Conservation (phyloP, 1,284 basidiomycete species). For the Fomes fomentarius region DNA sequence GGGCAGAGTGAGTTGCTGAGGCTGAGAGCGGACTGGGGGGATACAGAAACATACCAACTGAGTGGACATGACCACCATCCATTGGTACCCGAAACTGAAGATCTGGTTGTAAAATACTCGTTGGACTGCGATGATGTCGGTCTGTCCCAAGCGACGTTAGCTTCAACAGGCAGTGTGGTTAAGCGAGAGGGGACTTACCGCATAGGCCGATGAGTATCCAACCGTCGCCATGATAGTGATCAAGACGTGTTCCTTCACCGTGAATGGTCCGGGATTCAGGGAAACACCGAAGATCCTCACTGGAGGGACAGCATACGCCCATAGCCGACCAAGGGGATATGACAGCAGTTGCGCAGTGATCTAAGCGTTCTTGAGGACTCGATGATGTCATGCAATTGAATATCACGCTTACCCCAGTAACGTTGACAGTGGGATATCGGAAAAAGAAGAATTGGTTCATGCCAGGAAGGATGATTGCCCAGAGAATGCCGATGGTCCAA, state of each 20-base stretch:
- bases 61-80: slow-evolving; percentile 83
- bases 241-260: slow-evolving; percentile 53
- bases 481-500: slow-evolving; percentile 62
- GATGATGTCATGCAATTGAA: neutral
- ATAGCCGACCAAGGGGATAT: slow-evolving; percentile 61
- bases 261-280: slow-evolving; percentile 66
- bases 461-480: slow-evolving; percentile 62
- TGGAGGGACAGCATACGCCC: slow-evolving; percentile 56
- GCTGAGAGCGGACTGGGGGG: neutral
- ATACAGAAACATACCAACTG: slow-evolving; percentile 62
- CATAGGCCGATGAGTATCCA: slow-evolving; percentile 43
- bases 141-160: slow-evolving; percentile 38
- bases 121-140: slow-evolving; percentile 82
- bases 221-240: slow-evolving; percentile 72
- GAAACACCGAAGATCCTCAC: slow-evolving; percentile 59
- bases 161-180: too few relatives aligned
- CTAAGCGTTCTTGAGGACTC: slow-evolving; percentile 24
- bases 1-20: slow-evolving; percentile 63
- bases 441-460: slow-evolving; percentile 76
- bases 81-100: slow-evolving; percentile 70
- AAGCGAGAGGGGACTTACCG: slow-evolving; percentile 30
- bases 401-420: slow-evolving; percentile 28
- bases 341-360: slow-evolving; percentile 65
- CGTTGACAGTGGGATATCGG: slow-evolving; percentile 61
- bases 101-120: slow-evolving; percentile 68